Evolutionary conservation across 2,329 filamentous ascomycete species (phyloP), one percentile per base, ranked within the genome.

Genomic region (Pyrenophora graminea): DNA sequence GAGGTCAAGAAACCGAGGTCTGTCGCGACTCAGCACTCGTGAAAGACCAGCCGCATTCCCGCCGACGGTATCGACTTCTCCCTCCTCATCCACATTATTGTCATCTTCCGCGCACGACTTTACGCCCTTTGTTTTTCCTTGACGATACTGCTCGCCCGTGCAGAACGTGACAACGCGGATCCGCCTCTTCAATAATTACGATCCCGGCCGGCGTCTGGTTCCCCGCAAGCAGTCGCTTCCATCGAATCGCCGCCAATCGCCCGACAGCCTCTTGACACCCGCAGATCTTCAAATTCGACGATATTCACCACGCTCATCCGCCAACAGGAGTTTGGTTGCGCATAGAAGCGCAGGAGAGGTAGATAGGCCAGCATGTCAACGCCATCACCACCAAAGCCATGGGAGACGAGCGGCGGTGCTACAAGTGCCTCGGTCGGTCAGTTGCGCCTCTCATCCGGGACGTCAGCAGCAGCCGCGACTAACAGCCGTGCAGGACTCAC

Each of bases 341-440:
- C 54, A 58, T 57, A 58, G 59, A 51, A 51, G 58, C 52, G 56
- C 55, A 58, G 61, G 70, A 54, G 54, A 50, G 53, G 55, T 45
- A 61, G 47, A 55, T 38, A 43, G 36, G 45, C 39, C 66, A 53
- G 64, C 59, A 85, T 85, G 82, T 81, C 82, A 67, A 77, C 81
- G 61, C 78, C 79, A 59, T 97, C 93, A 74, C 94, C 94, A 70
- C 94, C 94, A 48, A 99, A 99, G 78, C 94, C 94, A 39, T 99
- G 94, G 94, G 94, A 99, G 78, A 85, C 88, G 74, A 83, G 87
- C 61, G 88, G 87, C 75, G 83, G 84, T 56, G 80, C 75, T 51
- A 73, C 70, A 33, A 72, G 70, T 61, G 68, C 70, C 61, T 72
- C 70, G 58, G 70, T 72, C 56, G 70, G 70, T 73, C 39, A 62